Evolutionary conservation across 2,329 filamentous ascomycete species (phyloP), one percentile per base, ranked within the genome.

Genomic region (Diaporthe caulivora): DNA sequence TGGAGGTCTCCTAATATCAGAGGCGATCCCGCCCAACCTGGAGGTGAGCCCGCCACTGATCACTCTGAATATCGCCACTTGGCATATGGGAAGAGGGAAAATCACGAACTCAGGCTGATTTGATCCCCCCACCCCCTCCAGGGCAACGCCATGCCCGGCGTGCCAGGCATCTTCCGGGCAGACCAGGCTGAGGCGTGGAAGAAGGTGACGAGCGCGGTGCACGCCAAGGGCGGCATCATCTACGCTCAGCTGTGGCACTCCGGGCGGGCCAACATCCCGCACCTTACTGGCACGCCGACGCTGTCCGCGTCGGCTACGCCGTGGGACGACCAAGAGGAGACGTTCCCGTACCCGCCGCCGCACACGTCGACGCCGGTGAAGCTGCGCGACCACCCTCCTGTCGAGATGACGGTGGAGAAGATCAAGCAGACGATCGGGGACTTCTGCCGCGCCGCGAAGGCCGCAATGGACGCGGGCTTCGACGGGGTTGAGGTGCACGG

Each of bases 171-270:
- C 76, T 91, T 84, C 78, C 87, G 79, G 64, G 80, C 84, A 2
- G 84, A 81, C 24, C 89, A 91, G 77, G 84, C 90, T 65, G 83
- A 83, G 2, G 86, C 83, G 0, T 92, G 91, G 91, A 88, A 87
- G 75, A 82, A 85, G 65, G 83, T 92, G 55, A 90, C 88, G 1
- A 85, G 87, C 67, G 88, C 86, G 3, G 90, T 92, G 3, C 91
- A 92, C 81, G 83, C 83, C 37, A 90, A 91, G 78, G 87, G 87
- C 31, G 86, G 84, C 31, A 87, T 85, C 77, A 90, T 92, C 75
- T 92, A 86, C 81, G 77, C 86, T 7, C 91, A 92, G 79, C 81
- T 93, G 2, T 92, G 90, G 89, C 87, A 87, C 1, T 80, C 91
- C 0, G 91, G 91, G 6, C 86, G 91, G 26, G 78, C 77, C 72